These are phyloP conservation scores for Chlamydomonas sp. DNA, from an alignment of 139 green algal species.

Conservation along the genomic window DNA sequence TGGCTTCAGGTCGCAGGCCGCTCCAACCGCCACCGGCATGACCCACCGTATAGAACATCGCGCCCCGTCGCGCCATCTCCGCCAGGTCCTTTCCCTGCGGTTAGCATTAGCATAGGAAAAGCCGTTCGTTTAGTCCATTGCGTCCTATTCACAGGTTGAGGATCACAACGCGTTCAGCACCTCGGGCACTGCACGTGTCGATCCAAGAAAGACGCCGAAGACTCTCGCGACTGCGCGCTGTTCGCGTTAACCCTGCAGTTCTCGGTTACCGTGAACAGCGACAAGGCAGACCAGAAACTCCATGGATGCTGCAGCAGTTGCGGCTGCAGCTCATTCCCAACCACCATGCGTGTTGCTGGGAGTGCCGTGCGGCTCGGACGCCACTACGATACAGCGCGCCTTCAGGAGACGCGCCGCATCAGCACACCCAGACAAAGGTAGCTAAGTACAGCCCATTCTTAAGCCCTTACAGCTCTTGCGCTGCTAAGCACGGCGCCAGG, in stretches of 20 bases:
- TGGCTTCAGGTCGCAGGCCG: too few species aligned
- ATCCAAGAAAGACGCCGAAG: background rate
- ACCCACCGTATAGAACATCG: slow-evolving; percentile 12
- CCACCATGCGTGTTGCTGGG: background rate
- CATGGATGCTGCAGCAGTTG: background rate
- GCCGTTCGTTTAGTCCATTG: too few species aligned
- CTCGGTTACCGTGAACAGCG: too few species aligned
- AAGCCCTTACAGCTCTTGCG: too few species aligned
- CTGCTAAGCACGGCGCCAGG: too few species aligned
- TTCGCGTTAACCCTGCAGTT: background rate
- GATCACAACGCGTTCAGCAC: background rate
- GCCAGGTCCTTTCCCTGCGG: background rate
- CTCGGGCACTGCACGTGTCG: background rate
- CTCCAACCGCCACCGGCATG: background rate
- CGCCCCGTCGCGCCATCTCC: background rate
- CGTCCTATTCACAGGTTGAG: too few species aligned
- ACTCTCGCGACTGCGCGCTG: too few species aligned
- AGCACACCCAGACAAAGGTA: slow-evolving; percentile 22
- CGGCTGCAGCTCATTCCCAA: background rate
- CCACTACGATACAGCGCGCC: background rate
- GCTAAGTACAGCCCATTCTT: too few species aligned
- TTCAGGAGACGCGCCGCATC: background rate
- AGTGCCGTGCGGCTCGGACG: background rate
- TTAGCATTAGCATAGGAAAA: background rate
- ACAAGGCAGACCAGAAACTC: too few species aligned